Conservation (phyloP, 2,329 filamentous ascomycete species). For the Seiridium cupressi region DNA sequence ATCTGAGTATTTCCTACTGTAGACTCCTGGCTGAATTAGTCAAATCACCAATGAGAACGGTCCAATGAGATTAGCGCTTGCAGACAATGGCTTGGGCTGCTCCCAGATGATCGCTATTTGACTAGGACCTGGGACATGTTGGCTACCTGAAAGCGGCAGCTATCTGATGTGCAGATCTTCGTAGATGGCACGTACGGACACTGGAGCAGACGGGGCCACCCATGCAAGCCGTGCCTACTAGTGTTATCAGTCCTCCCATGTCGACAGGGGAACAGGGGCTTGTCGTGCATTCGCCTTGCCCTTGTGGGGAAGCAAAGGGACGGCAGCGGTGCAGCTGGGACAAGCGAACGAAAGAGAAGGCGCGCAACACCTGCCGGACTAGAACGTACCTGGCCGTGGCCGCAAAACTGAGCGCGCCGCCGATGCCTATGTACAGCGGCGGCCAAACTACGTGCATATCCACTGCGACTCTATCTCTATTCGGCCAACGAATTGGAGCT, state of each 20-base stretch:
- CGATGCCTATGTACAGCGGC: no score
- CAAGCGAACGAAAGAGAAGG: not conserved
- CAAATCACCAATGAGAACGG: not conserved
- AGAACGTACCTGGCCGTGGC: not conserved
- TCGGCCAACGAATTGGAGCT: not conserved
- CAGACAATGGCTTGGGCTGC: not conserved
- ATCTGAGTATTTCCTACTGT: not conserved
- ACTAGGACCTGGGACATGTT: not conserved
- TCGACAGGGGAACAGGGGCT: not conserved
- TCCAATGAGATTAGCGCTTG: not conserved
- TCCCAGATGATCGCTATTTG: conserved; percentile 1
- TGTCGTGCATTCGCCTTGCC: not conserved
- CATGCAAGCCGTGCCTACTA: not conserved
- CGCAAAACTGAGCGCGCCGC: not conserved
- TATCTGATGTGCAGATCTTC: not conserved
- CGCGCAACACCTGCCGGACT: conserved; percentile 5
- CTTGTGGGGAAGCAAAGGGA: not conserved
- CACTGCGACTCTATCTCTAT: not conserved
- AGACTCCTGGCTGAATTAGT: not conserved
- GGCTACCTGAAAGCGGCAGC: not conserved
- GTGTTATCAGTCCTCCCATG: not conserved
- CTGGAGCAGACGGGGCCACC: not conserved
- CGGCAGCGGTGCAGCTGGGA: not conserved
- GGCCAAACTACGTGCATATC: not conserved
- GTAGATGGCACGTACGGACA: no score